Conservation (phyloP, 139 green algal species). For the Pedinophyceae sp. region DNA sequence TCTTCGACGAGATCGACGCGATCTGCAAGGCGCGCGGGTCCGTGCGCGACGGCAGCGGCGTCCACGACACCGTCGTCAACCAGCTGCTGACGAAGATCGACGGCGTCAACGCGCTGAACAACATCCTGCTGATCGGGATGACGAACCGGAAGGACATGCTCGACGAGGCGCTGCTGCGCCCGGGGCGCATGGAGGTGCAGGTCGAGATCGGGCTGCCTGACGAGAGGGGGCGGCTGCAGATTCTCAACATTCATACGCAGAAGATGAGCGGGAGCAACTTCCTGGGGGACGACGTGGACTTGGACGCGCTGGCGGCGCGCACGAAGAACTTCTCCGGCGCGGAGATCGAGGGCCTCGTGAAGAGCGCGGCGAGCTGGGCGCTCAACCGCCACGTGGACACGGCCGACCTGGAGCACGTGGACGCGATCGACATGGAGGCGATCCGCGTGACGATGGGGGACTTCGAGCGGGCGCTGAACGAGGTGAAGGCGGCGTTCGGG, state of each 20-base stretch:
- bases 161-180: slow-evolving; percentile 91
- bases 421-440: slow-evolving; percentile 81
- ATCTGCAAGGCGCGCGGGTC: slow-evolving; percentile 90
- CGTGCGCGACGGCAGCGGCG: slow-evolving; percentile 56
- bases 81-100: slow-evolving; percentile 99
- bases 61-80: slow-evolving; percentile 96
- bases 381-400: slow-evolving; percentile 87
- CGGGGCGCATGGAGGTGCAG: slow-evolving; percentile 85
- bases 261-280: slow-evolving; percentile 81
- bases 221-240: slow-evolving; percentile 75
- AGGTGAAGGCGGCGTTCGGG: slow-evolving; percentile 94
- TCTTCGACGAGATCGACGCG: slow-evolving; percentile 99
- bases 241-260: slow-evolving; percentile 78
- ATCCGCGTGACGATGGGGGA: slow-evolving; percentile 84
- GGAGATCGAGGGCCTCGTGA: slow-evolving; percentile 94
- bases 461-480: slow-evolving; percentile 73
- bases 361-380: slow-evolving; percentile 77
- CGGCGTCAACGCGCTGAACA: slow-evolving; percentile 96
- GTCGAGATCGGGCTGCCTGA: slow-evolving; percentile 96
- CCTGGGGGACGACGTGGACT: slow-evolving; percentile 70
- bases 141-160: slow-evolving; percentile 87
- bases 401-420: slow-evolving; percentile 68
- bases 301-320: slow-evolving; percentile 49
- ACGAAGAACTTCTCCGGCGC: slow-evolving; percentile 92
- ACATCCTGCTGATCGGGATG: slow-evolving; percentile 98